A percentile compares a stretch with the other conserved stretches of the same genome.
Conservation (phyloP, 148 eudicot species). For the Diospyros lotus region DNA sequence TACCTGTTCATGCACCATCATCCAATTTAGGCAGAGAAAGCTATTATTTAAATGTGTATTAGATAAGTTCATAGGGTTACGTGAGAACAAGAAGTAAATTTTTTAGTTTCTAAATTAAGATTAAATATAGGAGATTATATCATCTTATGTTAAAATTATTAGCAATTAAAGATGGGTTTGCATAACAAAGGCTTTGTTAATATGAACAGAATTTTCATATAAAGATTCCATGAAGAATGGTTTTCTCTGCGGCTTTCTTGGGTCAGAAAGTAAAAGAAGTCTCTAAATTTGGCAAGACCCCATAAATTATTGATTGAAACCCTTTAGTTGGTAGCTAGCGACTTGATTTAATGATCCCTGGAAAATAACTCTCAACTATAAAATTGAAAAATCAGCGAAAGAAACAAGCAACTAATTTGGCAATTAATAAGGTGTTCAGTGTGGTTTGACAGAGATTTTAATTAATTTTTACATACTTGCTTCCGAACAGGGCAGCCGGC, state of each 20-base stretch:
- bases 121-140: no score
- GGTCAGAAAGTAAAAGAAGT: background rate
- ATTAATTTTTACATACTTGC: constrained; percentile 14
- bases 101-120: no score
- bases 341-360: background rate
- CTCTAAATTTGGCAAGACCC: background rate
- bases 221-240: no score
- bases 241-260: no score
- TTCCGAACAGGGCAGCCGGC: constrained; percentile 31
- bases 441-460: background rate
- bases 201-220: no score
- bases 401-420: background rate
- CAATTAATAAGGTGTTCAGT: background rate
- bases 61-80: no score
- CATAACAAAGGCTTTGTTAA: no score
- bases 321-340: background rate
- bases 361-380: background rate
- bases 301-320: background rate
- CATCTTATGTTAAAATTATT: no score
- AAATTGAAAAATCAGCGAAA: background rate
- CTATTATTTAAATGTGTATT: background rate
- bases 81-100: no score
- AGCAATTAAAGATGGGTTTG: no score
- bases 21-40: background rate
- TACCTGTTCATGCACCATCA: constrained; percentile 27